phyloP scores from a whole-genome alignment of 768 basidiomycete species.

The Phlebiopsis flavidoalba region DNA sequence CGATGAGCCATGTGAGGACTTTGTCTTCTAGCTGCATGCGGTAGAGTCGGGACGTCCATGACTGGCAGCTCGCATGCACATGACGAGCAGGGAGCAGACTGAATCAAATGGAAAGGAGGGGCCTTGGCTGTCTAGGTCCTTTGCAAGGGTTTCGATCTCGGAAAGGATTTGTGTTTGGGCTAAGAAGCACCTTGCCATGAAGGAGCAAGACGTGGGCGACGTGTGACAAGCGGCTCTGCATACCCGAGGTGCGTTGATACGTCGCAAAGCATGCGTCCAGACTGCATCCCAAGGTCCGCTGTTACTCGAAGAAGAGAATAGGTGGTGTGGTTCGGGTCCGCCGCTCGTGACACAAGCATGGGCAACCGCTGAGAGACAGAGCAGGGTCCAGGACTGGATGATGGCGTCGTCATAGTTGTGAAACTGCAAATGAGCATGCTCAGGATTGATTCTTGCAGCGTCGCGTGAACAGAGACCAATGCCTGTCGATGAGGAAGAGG shows the following conservation, averaged over 20 bases:
- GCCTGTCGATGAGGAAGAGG: conserved; percentile 78
- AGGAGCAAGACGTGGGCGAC: conserved; percentile 46
- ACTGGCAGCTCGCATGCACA: conserved; percentile 64
- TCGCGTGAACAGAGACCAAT: conserved; percentile 57
- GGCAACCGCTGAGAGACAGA: conserved; percentile 74
- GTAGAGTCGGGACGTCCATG: conserved; percentile 81
- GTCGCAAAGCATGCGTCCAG: conserved; percentile 80
- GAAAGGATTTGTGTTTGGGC: conserved; percentile 51
- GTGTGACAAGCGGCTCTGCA: conserved; percentile 80
- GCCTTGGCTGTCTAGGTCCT: conserved; percentile 88
- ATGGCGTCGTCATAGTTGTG: conserved; percentile 57
- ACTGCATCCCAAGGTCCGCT: conserved; percentile 66
- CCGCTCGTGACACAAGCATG: conserved; percentile 23
- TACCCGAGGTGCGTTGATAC: conserved; percentile 58
- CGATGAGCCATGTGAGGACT: conserved; percentile 74
- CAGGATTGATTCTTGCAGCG: conserved; percentile 54
- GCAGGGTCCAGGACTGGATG: conserved; percentile 81
- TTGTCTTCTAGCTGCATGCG: conserved; percentile 86
- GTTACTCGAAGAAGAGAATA: conserved; percentile 16
- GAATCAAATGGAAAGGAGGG: conserved; percentile 85
- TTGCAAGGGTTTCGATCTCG: conserved; percentile 76
- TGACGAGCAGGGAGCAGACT: conserved; percentile 76
- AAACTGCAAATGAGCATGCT: conserved; percentile 50
- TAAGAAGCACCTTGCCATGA: conserved; percentile 37
- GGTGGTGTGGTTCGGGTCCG: conserved; percentile 7